Evolutionary conservation across 1,139 yeast genomes (phyloP).

Genomic region (Geotrichum aggregatum): DNA sequence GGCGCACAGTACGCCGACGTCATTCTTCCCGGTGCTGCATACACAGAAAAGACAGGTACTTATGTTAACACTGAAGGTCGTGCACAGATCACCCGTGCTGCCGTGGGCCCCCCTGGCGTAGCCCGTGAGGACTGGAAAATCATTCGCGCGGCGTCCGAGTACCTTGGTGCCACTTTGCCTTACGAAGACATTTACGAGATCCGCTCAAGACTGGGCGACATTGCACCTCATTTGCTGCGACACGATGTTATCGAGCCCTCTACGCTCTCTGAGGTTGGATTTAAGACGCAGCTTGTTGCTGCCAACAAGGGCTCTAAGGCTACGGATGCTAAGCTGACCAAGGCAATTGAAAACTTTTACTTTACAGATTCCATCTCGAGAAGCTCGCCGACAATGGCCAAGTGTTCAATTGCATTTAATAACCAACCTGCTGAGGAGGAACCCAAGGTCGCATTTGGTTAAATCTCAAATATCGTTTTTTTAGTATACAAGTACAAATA

Average conservation of each 20-base stretch:
- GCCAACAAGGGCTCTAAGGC: conserved; percentile 43
- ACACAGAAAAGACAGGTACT: conserved; percentile 85
- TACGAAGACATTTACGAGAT: conserved; percentile 71
- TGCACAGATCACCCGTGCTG: conserved; percentile 80
- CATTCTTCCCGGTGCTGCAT: conserved; percentile 81
- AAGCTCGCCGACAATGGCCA: conserved; percentile 88
- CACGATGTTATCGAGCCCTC: conserved; percentile 71
- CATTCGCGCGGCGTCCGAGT: conserved; percentile 77
- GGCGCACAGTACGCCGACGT: conserved; percentile 91
- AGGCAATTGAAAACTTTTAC: conserved; percentile 78
- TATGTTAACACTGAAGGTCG: conserved; percentile 90
- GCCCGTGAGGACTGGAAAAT: conserved; percentile 95
- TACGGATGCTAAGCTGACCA: conserved; percentile 48
- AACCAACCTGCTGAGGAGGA: conserved; percentile 19
- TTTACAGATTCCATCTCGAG: conserved; percentile 85
- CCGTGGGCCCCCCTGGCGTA: conserved; percentile 84
- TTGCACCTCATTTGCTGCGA: conserved; percentile 77
- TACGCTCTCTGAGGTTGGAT: conserved; percentile 57
- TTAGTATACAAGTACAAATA: no score
- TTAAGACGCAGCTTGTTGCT: conserved; percentile 45
- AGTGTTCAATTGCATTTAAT: conserved; percentile 48
- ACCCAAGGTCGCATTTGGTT: conserved; percentile 23
- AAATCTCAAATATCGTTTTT: no score
- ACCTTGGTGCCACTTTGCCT: conserved; percentile 65
- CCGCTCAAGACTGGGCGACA: conserved; percentile 66